Percentiles rank a stretch among this genome's conserved stretches.
phyloP scores from a whole-genome alignment of 192 early-diverging fungal genomes.

The Dispira simplex region DNA sequence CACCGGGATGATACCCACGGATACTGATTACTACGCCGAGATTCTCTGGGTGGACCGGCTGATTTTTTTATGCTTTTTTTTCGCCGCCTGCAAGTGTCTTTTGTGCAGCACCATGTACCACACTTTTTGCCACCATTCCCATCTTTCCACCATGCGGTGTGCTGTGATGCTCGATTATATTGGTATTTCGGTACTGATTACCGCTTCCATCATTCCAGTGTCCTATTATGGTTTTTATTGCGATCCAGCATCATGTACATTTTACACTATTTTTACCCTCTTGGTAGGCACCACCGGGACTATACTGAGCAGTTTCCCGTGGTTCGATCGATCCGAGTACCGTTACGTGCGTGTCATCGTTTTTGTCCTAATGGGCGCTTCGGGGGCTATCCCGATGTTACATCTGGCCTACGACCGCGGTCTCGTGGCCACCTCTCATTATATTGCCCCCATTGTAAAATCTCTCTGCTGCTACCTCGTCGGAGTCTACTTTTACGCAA shows the following conservation, averaged over 20 bases:
- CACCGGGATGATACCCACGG: conserved; percentile 9
- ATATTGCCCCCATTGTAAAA: conserved; percentile 28
- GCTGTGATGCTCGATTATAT: conserved; percentile 45
- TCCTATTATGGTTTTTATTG: conserved; percentile 47
- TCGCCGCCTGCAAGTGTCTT: conserved; percentile 40
- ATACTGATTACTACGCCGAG: neutral
- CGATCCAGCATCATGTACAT: conserved; percentile 16
- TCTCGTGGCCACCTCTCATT: conserved; percentile 21
- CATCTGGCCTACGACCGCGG: conserved; percentile 33
- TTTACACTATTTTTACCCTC: conserved; percentile 34
- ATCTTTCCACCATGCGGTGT: conserved; percentile 30
- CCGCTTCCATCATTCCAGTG: conserved; percentile 35
- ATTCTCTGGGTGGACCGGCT: conserved; percentile 19
- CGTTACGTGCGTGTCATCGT: conserved; percentile 34
- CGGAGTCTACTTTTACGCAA: conserved; percentile 44
- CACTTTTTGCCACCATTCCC: conserved; percentile 39
- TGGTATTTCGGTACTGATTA: conserved; percentile 44
- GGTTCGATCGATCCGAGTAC: conserved; percentile 32
- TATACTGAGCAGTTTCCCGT: conserved; percentile 33
- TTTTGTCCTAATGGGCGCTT: conserved; percentile 34
- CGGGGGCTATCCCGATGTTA: conserved; percentile 29
- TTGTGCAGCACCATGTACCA: conserved; percentile 44
- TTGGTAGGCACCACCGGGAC: conserved; percentile 31
- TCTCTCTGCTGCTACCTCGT: conserved; percentile 34
- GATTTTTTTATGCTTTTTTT: conserved; percentile 35